Evolutionary conservation across 2,329 filamentous ascomycete species (phyloP).

Genomic region (Alternaria infectoria): DNA sequence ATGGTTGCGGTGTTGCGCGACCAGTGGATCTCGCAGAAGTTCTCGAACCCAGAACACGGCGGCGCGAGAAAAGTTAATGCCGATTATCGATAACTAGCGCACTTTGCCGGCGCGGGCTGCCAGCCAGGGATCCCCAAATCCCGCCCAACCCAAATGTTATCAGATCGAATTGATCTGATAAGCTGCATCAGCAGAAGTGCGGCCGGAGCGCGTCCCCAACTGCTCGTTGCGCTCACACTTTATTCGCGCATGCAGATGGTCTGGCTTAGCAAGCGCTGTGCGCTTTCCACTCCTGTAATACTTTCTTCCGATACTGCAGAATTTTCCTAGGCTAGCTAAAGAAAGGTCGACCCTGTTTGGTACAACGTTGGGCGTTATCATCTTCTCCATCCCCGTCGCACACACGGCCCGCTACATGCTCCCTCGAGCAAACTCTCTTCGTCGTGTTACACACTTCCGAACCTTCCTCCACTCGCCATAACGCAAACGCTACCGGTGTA

Average conservation of each 20-base stretch:
- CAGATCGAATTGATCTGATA: conserved; percentile 38
- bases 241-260: conserved; percentile 14
- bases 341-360: conserved; percentile 29
- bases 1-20: conserved; percentile 30
- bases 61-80: conserved; percentile 31
- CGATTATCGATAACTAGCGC: conserved; percentile 28
- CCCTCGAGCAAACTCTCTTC: conserved; percentile 18
- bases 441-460: conserved; percentile 28
- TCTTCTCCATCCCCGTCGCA: conserved; percentile 29
- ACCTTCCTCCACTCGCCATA: conserved; percentile 18
- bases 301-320: conserved; percentile 23
- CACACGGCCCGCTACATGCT: conserved; percentile 27
- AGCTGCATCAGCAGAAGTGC: conserved; percentile 4
- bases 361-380: conserved; percentile 32
- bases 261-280: conserved; percentile 17
- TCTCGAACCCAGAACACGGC: conserved; percentile 18
- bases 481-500: conserved; percentile 8
- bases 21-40: conserved; percentile 14
- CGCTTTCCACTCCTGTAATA: conserved; percentile 25
- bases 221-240: conserved; percentile 22
- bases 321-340: conserved; percentile 38
- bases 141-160: not conserved
- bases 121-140: conserved; percentile 1
- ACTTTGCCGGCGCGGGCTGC: not conserved
- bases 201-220: conserved; percentile 16